Percentiles rank a stretch among this genome's conserved stretches.
Conservation (phyloP, 345 rosid genomes). For the Citrus sinensis region DNA sequence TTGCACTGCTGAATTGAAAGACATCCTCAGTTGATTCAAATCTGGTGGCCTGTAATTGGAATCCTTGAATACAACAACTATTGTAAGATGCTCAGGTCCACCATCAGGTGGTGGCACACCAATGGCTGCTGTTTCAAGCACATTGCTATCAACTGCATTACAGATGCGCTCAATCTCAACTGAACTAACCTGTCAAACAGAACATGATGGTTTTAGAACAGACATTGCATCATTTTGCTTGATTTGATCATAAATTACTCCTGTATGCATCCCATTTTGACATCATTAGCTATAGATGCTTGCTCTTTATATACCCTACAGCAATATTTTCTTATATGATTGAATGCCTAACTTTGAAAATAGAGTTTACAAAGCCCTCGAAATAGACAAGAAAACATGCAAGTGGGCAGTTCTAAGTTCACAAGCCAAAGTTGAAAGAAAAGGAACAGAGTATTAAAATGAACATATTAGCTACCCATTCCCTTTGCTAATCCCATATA, state of each 20-base stretch:
- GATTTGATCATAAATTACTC: neutral
- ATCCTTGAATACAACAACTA: slow-evolving; percentile 71
- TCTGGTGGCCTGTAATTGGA: slow-evolving; percentile 26
- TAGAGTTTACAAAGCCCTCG: neutral
- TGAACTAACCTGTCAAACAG: slow-evolving; percentile 70
- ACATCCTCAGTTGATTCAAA: slow-evolving; percentile 49
- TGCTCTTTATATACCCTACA: too few relatives aligned
- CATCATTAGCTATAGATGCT: too few relatives aligned
- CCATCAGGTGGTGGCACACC: slow-evolving; percentile 90
- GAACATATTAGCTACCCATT: neutral
- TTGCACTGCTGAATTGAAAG: slow-evolving; percentile 81
- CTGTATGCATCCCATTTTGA: neutral
- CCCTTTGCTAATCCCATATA: neutral
- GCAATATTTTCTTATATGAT: neutral
- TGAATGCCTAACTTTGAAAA: neutral
- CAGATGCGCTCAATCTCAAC: slow-evolving; percentile 88
- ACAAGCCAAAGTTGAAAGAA: neutral
- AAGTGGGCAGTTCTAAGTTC: neutral
- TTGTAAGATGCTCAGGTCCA: slow-evolving; percentile 81
- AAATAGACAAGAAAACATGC: neutral
- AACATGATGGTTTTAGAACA: neutral
- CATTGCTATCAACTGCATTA: slow-evolving; percentile 52
- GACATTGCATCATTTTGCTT: neutral
- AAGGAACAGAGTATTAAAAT: neutral
- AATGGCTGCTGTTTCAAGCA: slow-evolving; percentile 92